A percentile compares a stretch with the other conserved stretches of the same genome.
Conservation (phyloP, 1,284 basidiomycete genomes). For the Malassezia cuniculi region DNA sequence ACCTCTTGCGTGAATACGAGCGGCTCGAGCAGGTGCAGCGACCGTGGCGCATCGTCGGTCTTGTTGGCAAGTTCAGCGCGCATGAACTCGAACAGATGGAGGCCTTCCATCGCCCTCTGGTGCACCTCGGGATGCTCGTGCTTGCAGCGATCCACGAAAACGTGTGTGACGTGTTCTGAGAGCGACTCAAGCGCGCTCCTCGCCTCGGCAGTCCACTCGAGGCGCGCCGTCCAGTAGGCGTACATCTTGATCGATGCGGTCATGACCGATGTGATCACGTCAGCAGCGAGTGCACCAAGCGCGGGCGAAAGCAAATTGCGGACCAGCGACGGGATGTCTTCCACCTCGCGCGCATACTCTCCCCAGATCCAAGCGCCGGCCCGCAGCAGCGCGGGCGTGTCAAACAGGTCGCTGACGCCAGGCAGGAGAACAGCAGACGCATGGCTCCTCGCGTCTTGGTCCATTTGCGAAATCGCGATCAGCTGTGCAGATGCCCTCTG, state of each 20-base stretch:
- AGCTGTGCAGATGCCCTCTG: constrained; percentile 68
- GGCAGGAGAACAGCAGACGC: background rate
- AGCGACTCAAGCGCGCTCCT: constrained; percentile 55
- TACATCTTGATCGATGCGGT: constrained; percentile 60
- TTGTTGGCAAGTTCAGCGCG: constrained; percentile 29
- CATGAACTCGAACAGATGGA: constrained; percentile 68
- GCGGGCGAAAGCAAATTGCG: constrained; percentile 15
- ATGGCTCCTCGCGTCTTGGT: constrained; percentile 1
- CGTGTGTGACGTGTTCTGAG: constrained; percentile 55
- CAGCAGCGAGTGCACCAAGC: background rate
- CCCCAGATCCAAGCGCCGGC: constrained; percentile 91
- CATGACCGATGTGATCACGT: too few species aligned
- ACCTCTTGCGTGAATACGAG: constrained; percentile 67
- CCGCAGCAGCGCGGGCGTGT: constrained; percentile 59
- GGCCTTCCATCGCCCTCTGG: constrained; percentile 70
- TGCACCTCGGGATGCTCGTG: constrained; percentile 68
- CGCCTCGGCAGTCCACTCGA: constrained; percentile 66
- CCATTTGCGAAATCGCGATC: constrained; percentile 52
- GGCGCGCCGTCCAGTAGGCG: constrained; percentile 63
- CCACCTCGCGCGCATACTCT: constrained; percentile 57
- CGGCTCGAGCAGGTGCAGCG: constrained; percentile 70
- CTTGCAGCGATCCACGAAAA: constrained; percentile 50
- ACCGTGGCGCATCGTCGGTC: constrained; percentile 55
- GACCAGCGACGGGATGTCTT: constrained; percentile 51
- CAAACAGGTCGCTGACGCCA: constrained; percentile 53